Evolutionary conservation across 1,139 yeast genomes (phyloP).

Genomic region (Magnusiomyces paraingens): DNA sequence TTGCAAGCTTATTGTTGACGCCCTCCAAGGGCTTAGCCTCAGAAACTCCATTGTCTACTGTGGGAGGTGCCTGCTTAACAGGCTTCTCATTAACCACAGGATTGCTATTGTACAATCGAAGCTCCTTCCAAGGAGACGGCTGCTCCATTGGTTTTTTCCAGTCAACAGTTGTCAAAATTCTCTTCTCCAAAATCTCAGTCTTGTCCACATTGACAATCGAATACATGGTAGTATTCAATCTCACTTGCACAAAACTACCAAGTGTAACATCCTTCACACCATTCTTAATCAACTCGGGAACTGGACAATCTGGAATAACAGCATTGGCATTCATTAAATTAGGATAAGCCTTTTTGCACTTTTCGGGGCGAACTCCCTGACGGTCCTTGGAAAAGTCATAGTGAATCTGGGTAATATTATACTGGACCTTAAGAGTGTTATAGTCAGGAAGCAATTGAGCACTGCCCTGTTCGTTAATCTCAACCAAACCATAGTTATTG

Average conservation of each 20-base stretch:
- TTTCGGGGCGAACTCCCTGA: slow-evolving; percentile 9
- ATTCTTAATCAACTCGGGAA: slow-evolving; percentile 6
- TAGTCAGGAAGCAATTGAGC: slow-evolving; percentile 50
- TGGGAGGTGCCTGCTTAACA: too few relatives aligned
- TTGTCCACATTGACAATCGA: slow-evolving; percentile 7
- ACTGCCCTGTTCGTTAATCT: slow-evolving; percentile 38
- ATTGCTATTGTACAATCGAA: not conserved
- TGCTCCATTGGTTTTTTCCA: slow-evolving; percentile 11
- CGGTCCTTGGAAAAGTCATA: slow-evolving; percentile 14
- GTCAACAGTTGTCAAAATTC: slow-evolving; percentile 1
- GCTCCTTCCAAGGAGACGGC: slow-evolving; percentile 3
- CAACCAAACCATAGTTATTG: slow-evolving; percentile 65
- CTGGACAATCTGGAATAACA: slow-evolving; percentile 14
- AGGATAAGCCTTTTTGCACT: slow-evolving; percentile 13
- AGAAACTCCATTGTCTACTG: too few relatives aligned
- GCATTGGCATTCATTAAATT: slow-evolving; percentile 6
- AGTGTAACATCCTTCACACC: slow-evolving; percentile 11
- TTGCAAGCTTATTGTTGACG: not conserved
- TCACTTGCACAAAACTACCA: slow-evolving; percentile 12
- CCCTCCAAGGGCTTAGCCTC: too few relatives aligned
- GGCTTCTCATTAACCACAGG: not conserved
- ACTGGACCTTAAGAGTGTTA: slow-evolving; percentile 47
- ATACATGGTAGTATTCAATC: slow-evolving; percentile 7
- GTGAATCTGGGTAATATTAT: slow-evolving; percentile 31
- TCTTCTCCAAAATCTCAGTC: slow-evolving; percentile 5